Base-by-base conservation (phyloP, 495 filamentous ascomycete genomes). In the Hyaloscypha variabilis region DNA sequence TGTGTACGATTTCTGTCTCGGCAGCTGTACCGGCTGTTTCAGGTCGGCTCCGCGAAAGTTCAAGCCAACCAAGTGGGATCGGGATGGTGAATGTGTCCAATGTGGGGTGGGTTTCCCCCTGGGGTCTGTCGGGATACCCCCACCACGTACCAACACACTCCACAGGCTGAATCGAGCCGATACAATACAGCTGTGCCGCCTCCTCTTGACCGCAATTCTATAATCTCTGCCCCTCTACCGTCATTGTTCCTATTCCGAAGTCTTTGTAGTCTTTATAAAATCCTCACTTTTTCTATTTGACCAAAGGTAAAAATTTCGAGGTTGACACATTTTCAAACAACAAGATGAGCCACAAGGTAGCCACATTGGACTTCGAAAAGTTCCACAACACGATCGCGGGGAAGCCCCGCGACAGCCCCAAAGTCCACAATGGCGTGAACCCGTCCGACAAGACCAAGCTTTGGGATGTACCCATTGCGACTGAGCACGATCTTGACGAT, bases 391-490 rank as follows among this genome's bases (percentile, higher is more conserved):
- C 75, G 64, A 71, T 85, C 55, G 72, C 81, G 55, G 83, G 82
- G 59, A 36, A 79, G 70, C 65, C 64, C 50, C 74, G 78, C 24
- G 58, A 62, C 14, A 71, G 71, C 56, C 70, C 73, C 51, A 65
- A 65, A n/a, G 68, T 75, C 58, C 74, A 78, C 65, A 72, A 81
- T 53, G 78, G 82, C 50, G 74, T 84, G 62, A 82, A 87, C 71
- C 84, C 84, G 2, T 75, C 79, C 8, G 83, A 77, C 19, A 73
- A 70, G n/a, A 71, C 83, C 58, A 72, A 78, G 53, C 80, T 84
- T 46, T 82, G 83, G 68, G 77, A 78, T 31, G 83, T 87, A 1
- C 83, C 86, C 1, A 74, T 87, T 55, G 77, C 77, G 1, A 81
- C 73, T 2, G 74, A 78, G 34, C 68, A 79, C 28, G 85, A 89